A percentile compares a stretch with the other conserved stretches of the same genome.
Conservation (phyloP, 1,284 basidiomycete species). For the Leccinum solheimii region DNA sequence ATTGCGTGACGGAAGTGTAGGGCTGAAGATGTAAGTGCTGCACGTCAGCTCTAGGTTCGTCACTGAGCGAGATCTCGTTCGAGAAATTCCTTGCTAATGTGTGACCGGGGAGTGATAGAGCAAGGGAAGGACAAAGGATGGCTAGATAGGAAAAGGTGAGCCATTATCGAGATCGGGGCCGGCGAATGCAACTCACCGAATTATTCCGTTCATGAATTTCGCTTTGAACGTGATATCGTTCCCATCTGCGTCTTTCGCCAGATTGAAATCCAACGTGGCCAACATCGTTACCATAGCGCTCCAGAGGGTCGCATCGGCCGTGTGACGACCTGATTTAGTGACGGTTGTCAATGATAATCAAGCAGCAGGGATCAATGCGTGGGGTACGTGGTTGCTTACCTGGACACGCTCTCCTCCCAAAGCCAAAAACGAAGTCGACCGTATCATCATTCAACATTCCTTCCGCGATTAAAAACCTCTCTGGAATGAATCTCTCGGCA, state of each 20-base stretch:
- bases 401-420: constrained; percentile 28
- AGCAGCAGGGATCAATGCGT: not conserved
- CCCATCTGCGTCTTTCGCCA: constrained; percentile 3
- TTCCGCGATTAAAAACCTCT: constrained; percentile 24
- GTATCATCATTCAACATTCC: constrained; percentile 20
- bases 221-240: constrained; percentile 17
- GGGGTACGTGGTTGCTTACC: constrained; percentile 8
- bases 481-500: constrained; percentile 25
- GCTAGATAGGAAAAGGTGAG: not conserved
- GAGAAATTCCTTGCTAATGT: constrained; percentile 12
- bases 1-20: no score
- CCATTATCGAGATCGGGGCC: not conserved
- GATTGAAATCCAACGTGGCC: constrained; percentile 24
- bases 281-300: constrained; percentile 24
- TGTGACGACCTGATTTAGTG: constrained; percentile 18
- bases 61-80: constrained; percentile 4
- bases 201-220: constrained; percentile 10
- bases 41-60: not conserved
- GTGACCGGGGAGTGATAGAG: constrained; percentile 9
- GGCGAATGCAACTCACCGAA: constrained; percentile 10
- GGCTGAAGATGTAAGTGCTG: no score
- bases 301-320: constrained; percentile 23
- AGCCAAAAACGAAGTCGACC: constrained; percentile 26
- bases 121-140: not conserved
- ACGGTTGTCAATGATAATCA: not conserved